Conservation (phyloP, 345 rosid species). For the Eucalyptus cloeziana region DNA sequence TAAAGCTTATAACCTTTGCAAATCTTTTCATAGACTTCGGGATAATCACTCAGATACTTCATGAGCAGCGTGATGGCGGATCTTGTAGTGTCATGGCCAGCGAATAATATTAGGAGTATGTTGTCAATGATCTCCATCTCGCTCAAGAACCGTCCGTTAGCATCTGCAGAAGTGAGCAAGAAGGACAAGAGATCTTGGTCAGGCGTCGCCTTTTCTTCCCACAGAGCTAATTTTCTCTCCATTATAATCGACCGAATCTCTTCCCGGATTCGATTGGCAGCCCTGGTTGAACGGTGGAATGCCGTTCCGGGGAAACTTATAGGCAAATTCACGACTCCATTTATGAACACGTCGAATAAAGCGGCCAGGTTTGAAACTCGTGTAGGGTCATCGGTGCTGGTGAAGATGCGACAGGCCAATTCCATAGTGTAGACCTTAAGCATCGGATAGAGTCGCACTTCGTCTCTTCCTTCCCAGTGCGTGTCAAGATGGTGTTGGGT, state of each 20-base stretch:
- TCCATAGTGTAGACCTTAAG: neutral
- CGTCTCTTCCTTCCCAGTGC: neutral
- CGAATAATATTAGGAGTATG: neutral
- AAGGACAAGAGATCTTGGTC: constrained; percentile 5
- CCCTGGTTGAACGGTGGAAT: neutral
- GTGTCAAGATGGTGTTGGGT: neutral
- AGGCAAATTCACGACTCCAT: neutral
- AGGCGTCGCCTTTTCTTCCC: neutral
- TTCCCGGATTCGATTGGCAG: neutral
- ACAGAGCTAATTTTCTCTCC: neutral
- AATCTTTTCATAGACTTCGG: neutral
- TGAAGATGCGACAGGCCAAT: neutral
- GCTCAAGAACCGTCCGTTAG: constrained; percentile 2
- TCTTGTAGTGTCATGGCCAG: constrained; percentile 4
- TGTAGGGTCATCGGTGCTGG: neutral
- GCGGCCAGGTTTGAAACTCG: neutral
- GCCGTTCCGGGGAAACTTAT: neutral
- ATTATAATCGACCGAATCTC: neutral
- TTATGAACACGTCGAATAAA: neutral
- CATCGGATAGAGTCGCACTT: neutral
- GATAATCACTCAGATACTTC: constrained; percentile 1
- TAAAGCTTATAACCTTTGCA: neutral
- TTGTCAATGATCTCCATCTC: constrained; percentile 7
- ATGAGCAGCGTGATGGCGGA: neutral
- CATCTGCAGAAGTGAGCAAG: neutral